These are phyloP conservation scores for Auricularia auricula-judae DNA, from an alignment of 768 basidiomycete genomes.

Conservation along the genomic window DNA sequence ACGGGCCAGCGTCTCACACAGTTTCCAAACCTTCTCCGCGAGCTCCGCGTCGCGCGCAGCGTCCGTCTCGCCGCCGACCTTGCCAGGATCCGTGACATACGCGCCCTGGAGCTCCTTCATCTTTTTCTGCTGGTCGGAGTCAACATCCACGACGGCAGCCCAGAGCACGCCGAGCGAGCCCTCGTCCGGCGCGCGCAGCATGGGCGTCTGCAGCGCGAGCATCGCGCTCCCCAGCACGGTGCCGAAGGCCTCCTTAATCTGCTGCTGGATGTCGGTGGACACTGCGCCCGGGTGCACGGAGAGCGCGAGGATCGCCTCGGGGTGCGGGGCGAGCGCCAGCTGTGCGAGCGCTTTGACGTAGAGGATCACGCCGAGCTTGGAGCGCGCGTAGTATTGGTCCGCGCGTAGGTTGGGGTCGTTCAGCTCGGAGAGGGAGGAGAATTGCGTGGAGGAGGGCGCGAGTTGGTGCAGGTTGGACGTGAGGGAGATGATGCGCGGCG, in stretches of 20 bases:
- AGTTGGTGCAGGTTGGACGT: constrained; percentile 28
- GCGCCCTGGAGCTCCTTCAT: constrained; percentile 11
- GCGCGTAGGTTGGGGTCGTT: constrained; percentile 21
- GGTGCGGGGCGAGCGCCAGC: neutral
- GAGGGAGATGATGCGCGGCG: constrained; percentile 29
- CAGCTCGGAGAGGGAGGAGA: constrained; percentile 28
- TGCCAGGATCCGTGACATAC: constrained; percentile 12
- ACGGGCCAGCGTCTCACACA: constrained; percentile 20
- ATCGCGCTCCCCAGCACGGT: constrained; percentile 12
- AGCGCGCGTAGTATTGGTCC: constrained; percentile 26
- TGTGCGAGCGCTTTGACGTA: constrained; percentile 22
- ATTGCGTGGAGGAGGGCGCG: constrained; percentile 22
- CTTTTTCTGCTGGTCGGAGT: neutral
- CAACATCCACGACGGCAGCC: constrained; percentile 21
- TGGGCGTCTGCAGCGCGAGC: constrained; percentile 14
- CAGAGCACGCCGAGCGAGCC: constrained; percentile 19
- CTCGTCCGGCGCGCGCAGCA: constrained; percentile 19
- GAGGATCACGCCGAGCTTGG: constrained; percentile 31
- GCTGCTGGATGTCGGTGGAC: constrained; percentile 15
- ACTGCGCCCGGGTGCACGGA: constrained; percentile 20
- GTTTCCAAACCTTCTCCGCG: constrained; percentile 19
- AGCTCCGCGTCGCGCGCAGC: constrained; percentile 17
- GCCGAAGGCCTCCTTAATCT: constrained; percentile 19
- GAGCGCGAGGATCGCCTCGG: neutral
- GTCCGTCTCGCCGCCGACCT: constrained; percentile 13